Evolutionary conservation across 208 protist genomes (phyloP), one percentile per base, ranked within the genome.

Genomic region (Acanthamoeba quina): DNA sequence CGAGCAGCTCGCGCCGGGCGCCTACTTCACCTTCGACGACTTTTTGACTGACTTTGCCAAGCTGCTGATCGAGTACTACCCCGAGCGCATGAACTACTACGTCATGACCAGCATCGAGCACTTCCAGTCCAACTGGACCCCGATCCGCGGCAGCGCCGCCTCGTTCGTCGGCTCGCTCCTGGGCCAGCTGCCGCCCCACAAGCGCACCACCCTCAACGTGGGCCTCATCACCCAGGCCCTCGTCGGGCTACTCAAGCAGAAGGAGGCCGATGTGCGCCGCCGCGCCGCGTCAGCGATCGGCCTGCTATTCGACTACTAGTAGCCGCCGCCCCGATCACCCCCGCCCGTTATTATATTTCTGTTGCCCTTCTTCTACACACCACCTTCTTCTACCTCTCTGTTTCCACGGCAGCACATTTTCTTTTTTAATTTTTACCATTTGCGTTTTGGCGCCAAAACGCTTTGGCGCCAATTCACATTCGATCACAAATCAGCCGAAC

Each of bases 51-150:
- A 95, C 29, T 49, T 96, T 15, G 90, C 93, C 44, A 94, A 94
- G 66, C 34, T 94, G 10, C 85, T 96, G 4, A 95, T 96, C 78
- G 31, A 62, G 5, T 52, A 90, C 37, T 96, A 93, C 47, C 94
- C 85, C 37, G 88, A 96, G 24, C 90, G 92, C 49, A 47, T 96
- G n/a, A 95, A 96, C 72, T 95, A 90, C 70, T 96, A 95, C 83
- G 31, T 96, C 47, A 96, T 96, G 95, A 94, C 74, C n/a, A 24
- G 19, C 29, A 66, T 95, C 26, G 92, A 95, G 44, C 95, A 82
- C 54, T 96, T 94, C 82, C 86, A 93, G 47, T 76, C 52, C 41
- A 54, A 88, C 64, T 96, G 95, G 96, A 44, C 41, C 1, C 24
- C 24, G n/a, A 66, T 95, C 5, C 60, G 68, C 47, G 78, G 49